phyloP scores from a whole-genome alignment of 805 yeast species.

The Grigorovia humatica region DNA sequence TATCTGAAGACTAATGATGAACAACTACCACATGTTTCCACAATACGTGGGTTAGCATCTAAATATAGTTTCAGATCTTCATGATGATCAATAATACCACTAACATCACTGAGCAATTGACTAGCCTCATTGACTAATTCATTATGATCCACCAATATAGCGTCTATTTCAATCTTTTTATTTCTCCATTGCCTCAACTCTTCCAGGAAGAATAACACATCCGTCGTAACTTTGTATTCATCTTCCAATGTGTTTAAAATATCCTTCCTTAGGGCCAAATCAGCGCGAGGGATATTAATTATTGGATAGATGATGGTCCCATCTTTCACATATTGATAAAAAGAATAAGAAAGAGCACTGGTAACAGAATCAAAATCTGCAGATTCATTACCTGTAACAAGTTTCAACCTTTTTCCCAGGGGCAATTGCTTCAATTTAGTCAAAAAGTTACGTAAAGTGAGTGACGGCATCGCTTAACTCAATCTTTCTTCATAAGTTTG shows the following conservation, averaged over 20 bases:
- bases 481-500: neutral
- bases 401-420: conserved; percentile 2
- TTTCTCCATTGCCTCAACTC: conserved; percentile 37
- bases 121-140: conserved; percentile 41
- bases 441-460: conserved; percentile 5
- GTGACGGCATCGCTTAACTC: neutral
- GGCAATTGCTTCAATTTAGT: neutral
- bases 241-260: conserved; percentile 40
- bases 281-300: conserved; percentile 59
- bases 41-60: conserved; percentile 51
- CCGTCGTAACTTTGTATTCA: conserved; percentile 32
- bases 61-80: conserved; percentile 48
- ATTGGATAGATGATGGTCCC: conserved; percentile 46
- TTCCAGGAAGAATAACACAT: conserved; percentile 52
- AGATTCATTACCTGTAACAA: conserved; percentile 61
- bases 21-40: conserved; percentile 66
- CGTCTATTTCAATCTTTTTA: conserved; percentile 22
- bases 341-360: conserved; percentile 64
- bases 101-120: conserved; percentile 30
- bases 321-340: conserved; percentile 30
- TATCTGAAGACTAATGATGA: conserved; percentile 60
- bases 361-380: conserved; percentile 86
- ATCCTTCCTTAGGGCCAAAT: conserved; percentile 63
- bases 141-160: conserved; percentile 80
- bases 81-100: conserved; percentile 80